These are phyloP conservation scores for Geotrichum bryndzae DNA, from an alignment of 1,139 yeast species.

Conservation along the genomic window DNA sequence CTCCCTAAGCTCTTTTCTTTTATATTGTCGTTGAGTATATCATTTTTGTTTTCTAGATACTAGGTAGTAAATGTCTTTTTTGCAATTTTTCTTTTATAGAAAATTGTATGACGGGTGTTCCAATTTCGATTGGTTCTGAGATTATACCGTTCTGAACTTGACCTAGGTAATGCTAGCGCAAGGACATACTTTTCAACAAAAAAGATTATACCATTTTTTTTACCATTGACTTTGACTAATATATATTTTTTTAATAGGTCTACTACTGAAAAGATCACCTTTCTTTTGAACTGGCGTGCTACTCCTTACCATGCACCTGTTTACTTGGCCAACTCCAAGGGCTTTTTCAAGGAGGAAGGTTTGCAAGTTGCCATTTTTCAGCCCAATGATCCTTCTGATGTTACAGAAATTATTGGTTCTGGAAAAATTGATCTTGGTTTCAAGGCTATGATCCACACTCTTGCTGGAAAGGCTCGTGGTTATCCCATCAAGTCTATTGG, in stretches of 20 bases:
- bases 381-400: constrained; percentile 56
- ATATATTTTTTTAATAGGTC: constrained; percentile 20
- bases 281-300: constrained; percentile 52
- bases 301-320: constrained; percentile 54
- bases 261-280: constrained; percentile 45
- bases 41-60: not conserved
- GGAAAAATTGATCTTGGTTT: constrained; percentile 56
- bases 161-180: constrained; percentile 20
- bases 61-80: not conserved
- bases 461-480: constrained; percentile 54
- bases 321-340: constrained; percentile 47
- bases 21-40: not conserved
- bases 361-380: constrained; percentile 49
- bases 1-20: not conserved
- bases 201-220: not conserved
- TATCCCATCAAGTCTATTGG: constrained; percentile 54
- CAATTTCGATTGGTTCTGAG: constrained; percentile 18
- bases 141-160: constrained; percentile 20
- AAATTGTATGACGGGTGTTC: constrained; percentile 10
- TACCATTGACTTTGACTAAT: not conserved
- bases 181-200: constrained; percentile 17
- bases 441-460: constrained; percentile 56
- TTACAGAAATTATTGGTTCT: constrained; percentile 51
- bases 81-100: constrained; percentile 3
- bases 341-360: constrained; percentile 48